Base-by-base conservation (phyloP, 371 early-diverging fungal species). In the Umbelopsis sp. region DNA sequence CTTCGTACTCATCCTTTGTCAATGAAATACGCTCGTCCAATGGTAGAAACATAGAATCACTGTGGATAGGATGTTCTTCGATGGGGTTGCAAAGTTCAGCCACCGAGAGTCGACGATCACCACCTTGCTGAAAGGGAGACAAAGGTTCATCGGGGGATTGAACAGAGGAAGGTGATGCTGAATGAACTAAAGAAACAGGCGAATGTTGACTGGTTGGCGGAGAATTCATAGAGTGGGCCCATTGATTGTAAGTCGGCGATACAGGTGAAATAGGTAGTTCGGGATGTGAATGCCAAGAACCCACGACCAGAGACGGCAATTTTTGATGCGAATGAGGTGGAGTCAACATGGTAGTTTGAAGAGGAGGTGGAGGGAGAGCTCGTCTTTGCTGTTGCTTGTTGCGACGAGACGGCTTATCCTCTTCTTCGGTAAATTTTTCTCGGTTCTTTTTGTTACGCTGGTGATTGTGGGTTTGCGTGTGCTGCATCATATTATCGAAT, bases 401-500 rank as follows among this genome's bases (percentile, higher is more conserved):
- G 25, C 64, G 64, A 20, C 41, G 41, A 64, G 25, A n/a, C 7
- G 12, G 11, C 12, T 41, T 38, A 32, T 0, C 18, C 48, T 10
- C 10, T 16, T 65, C 22, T 38, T 63, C 48, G 48, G 50, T 37
- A 46, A 57, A 57, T 57, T 57, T 57, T 57, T 63, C 50, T 65
- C 44, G 62, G 24, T 46, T 65, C 57, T 57, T 57, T 57, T 57
- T 57, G 57, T 29, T 57, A 57, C 57, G 57, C 14, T 29, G n/a
- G 18, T 57, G 57, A 35, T n/a, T 76, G 50, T 87, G 87, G 0
- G 87, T 87, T 63, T 87, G 87, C 14, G 87, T 86, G 53, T 87
- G 87, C 38, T 87, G 87, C 76, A 87, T 86, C 87, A 87, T 87
- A 71, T 87, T 87, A 75, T 87, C 87, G 65, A 83, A 87, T 44